phyloP scores from a whole-genome alignment of 169 alveolate species.

The Plasmodium cynomolgi region DNA sequence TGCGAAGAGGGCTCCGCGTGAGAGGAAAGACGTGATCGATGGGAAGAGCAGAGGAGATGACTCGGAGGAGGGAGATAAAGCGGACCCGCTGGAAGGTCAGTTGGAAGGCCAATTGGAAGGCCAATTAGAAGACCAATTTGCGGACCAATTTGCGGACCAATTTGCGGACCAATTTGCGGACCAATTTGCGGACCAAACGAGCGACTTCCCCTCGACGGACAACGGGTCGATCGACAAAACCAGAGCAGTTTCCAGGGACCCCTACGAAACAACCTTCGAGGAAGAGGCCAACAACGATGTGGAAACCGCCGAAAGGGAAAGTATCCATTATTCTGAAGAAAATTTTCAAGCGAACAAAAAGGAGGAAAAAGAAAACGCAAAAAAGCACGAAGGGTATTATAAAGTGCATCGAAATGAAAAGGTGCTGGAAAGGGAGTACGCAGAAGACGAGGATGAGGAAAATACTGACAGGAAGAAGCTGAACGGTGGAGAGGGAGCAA shows the following conservation, averaged over 20 bases:
- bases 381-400: constrained; percentile 18
- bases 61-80: constrained; percentile 1
- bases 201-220: constrained; percentile 54
- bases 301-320: background rate
- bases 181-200: constrained; percentile 11
- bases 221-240: constrained; percentile 50
- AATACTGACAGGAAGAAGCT: background rate
- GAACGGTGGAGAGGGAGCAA: background rate
- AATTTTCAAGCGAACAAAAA: background rate
- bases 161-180: background rate
- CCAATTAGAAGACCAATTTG: no score
- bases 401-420: constrained; percentile 51
- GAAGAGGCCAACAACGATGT: background rate
- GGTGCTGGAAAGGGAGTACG: constrained; percentile 20
- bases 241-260: background rate
- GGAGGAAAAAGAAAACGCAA: constrained; percentile 45
- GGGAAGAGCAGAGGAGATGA: background rate
- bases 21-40: constrained; percentile 38
- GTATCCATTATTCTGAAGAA: background rate
- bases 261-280: background rate
- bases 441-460: background rate
- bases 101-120: background rate
- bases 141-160: no score
- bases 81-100: background rate
- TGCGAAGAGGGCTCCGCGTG: constrained; percentile 39